Percentiles rank a stretch among this genome's conserved stretches.
Conservation (phyloP, 495 filamentous ascomycete species). For the Tuber melanosporum region DNA sequence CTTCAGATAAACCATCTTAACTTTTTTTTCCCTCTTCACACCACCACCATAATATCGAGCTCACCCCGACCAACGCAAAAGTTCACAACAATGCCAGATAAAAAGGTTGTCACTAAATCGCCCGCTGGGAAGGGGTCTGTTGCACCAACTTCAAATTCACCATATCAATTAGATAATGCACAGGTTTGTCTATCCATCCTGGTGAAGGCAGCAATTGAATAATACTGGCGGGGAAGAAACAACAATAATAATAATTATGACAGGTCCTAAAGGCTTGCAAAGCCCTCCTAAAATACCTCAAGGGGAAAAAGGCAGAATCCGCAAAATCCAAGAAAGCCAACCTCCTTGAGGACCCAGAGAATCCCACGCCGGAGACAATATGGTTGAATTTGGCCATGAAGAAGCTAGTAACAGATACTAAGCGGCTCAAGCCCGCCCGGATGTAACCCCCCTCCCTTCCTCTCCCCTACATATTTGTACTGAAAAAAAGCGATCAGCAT, state of each 20-base stretch:
- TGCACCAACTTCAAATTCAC: slow-evolving; percentile 44
- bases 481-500: slow-evolving; percentile 38
- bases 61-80: slow-evolving; percentile 4
- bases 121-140: slow-evolving; percentile 8
- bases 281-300: slow-evolving; percentile 72
- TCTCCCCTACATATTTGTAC: not conserved
- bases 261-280: slow-evolving; percentile 72
- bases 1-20: not conserved
- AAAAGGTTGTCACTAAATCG: slow-evolving; percentile 11
- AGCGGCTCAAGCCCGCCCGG: slow-evolving; percentile 71
- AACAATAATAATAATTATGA: slow-evolving; percentile 12
- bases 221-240: not conserved
- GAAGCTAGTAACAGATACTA: slow-evolving; percentile 70
- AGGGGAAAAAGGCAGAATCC: slow-evolving; percentile 53
- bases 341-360: slow-evolving; percentile 59
- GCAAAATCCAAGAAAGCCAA: slow-evolving; percentile 59
- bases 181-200: slow-evolving; percentile 48
- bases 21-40: not conserved
- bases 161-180: slow-evolving; percentile 59
- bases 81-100: slow-evolving; percentile 11
- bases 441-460: slow-evolving; percentile 42
- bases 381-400: slow-evolving; percentile 88
- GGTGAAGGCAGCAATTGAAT: slow-evolving; percentile 19
- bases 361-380: slow-evolving; percentile 55
- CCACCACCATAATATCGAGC: not conserved